Conservation (phyloP, 768 basidiomycete genomes). For the Pulveroboletus sp. region DNA sequence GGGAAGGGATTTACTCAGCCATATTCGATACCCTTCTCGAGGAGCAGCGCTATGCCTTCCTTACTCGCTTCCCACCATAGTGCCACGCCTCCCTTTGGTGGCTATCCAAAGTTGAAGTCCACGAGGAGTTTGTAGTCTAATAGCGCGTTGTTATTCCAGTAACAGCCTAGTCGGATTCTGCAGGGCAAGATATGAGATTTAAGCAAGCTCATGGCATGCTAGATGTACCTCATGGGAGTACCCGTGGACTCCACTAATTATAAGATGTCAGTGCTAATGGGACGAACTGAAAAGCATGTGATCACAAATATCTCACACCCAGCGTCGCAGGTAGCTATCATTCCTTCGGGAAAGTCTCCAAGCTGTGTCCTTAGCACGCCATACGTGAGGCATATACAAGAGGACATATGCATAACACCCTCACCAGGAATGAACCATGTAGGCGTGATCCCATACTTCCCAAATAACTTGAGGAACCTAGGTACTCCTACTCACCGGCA, state of each 20-base stretch:
- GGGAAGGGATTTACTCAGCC: conserved; percentile 34
- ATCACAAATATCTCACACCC: conserved; percentile 61
- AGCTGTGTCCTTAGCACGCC: conserved; percentile 49
- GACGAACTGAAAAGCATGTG: background rate
- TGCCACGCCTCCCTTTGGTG: conserved; percentile 62
- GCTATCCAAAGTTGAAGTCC: conserved; percentile 54
- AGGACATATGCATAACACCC: background rate
- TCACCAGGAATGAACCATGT: conserved; percentile 75
- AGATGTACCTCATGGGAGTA: conserved; percentile 59
- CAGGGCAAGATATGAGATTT: background rate
- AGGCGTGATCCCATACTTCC: conserved; percentile 61
- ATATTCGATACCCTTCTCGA: conserved; percentile 73
- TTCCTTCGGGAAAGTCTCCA: conserved; percentile 73
- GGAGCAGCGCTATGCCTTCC: conserved; percentile 57
- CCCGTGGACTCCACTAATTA: conserved; percentile 54
- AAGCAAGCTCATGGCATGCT: background rate
- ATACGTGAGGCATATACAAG: background rate
- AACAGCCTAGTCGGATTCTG: conserved; percentile 60
- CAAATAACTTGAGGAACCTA: conserved; percentile 65
- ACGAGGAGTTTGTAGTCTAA: conserved; percentile 61
- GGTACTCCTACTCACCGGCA: conserved; percentile 71
- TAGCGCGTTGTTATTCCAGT: conserved; percentile 65
- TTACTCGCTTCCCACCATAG: conserved; percentile 80
- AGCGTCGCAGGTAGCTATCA: conserved; percentile 64
- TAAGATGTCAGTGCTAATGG: background rate